Conservation (phyloP, 1,284 basidiomycete species). For the Malassezia sp. region DNA sequence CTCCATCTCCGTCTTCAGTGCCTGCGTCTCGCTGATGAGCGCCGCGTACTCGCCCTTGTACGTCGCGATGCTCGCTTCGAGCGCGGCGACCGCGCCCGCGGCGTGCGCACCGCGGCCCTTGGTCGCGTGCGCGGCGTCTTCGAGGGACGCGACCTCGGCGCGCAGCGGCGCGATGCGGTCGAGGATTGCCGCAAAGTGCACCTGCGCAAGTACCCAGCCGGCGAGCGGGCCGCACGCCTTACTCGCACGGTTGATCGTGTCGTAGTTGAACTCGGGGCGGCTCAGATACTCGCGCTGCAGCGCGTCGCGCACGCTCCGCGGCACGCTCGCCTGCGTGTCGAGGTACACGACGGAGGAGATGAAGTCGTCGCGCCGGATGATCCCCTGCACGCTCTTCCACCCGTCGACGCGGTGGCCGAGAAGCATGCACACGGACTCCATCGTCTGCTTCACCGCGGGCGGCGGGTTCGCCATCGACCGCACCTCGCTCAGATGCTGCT, state of each 20-base stretch:
- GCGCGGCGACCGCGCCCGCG: constrained; percentile 79
- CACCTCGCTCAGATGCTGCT: constrained; percentile 92
- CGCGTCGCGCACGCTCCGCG: constrained; percentile 70
- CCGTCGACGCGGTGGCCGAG: constrained; percentile 84
- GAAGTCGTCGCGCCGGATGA: constrained; percentile 95
- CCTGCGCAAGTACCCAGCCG: constrained; percentile 96
- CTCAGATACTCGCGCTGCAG: constrained; percentile 91
- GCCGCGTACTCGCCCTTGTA: constrained; percentile 98
- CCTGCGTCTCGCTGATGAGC: constrained; percentile 90
- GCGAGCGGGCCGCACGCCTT: constrained; percentile 96
- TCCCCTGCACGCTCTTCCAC: constrained; percentile 91
- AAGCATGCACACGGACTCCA: constrained; percentile 96
- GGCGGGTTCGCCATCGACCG: constrained; percentile 97
- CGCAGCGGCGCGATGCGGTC: constrained; percentile 95
- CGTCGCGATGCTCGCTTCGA: constrained; percentile 78
- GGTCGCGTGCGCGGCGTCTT: constrained; percentile 79
- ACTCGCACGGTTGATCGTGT: constrained; percentile 85
- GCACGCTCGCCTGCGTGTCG: constrained; percentile 83
- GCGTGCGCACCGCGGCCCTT: constrained; percentile 82
- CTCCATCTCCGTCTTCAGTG: constrained; percentile 97
- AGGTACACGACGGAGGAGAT: constrained; percentile 94
- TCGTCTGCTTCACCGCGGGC: constrained; percentile 89
- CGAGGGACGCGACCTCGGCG: constrained; percentile 84
- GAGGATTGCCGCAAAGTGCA: constrained; percentile 90
- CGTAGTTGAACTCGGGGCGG: constrained; percentile 85